These are phyloP conservation scores for Dipodascopsis tothii DNA, from an alignment of 805 yeast species.

Conservation along the genomic window DNA sequence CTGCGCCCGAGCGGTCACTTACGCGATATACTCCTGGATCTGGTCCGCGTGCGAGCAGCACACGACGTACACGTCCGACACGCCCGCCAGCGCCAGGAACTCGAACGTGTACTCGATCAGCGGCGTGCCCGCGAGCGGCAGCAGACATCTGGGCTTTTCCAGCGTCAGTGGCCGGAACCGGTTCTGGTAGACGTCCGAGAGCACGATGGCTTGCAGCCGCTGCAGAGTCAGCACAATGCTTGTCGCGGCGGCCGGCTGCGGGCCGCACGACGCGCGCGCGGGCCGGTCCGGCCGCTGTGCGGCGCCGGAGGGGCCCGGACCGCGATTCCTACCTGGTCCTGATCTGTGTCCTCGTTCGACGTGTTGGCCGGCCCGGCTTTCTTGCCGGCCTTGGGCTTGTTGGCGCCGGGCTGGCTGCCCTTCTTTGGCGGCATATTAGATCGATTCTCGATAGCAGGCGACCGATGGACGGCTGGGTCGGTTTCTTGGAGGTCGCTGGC, in stretches of 20 bases:
- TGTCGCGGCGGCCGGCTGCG: background rate
- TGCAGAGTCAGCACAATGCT: constrained; percentile 24
- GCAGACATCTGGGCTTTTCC: constrained; percentile 77
- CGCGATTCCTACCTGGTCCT: constrained; percentile 9
- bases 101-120: constrained; percentile 90
- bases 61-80: constrained; percentile 80
- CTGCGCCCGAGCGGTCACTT: constrained; percentile 1
- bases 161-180: constrained; percentile 89
- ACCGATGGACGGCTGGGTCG: too few relatives aligned
- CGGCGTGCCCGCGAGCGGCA: constrained; percentile 90
- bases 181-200: constrained; percentile 88
- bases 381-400: constrained; percentile 6
- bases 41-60: constrained; percentile 88
- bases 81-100: constrained; percentile 84
- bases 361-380: constrained; percentile 1
- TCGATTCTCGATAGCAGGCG: too few relatives aligned
- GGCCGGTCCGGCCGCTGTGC: background rate
- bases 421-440: constrained; percentile 18
- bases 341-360: constrained; percentile 7
- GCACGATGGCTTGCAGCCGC: constrained; percentile 84
- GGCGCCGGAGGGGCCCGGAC: background rate
- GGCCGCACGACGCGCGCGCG: background rate
- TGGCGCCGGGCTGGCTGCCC: constrained; percentile 7
- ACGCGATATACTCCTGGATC: constrained; percentile 70
- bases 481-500: too few relatives aligned